Percentiles rank a stretch among this genome's conserved stretches.
Conservation (phyloP, 345 rosid species). For the Orychophragmus violaceus region DNA sequence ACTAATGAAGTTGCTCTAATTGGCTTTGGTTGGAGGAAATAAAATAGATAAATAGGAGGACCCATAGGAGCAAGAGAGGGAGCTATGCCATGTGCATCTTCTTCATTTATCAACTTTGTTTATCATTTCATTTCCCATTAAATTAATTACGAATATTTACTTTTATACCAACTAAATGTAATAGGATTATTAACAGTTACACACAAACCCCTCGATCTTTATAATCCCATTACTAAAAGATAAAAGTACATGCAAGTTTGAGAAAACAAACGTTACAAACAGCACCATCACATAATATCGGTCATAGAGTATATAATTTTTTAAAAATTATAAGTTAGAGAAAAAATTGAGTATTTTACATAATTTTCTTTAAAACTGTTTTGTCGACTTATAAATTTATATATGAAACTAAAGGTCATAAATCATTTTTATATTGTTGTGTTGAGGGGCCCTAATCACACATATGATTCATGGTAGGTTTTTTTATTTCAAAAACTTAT, state of each 20-base stretch:
- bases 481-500: not conserved
- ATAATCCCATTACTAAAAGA: not conserved
- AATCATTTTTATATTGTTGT: no score
- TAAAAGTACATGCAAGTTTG: not conserved
- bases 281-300: not conserved
- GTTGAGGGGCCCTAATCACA: no score
- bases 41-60: conserved; percentile 23
- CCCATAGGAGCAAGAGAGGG: conserved; percentile 29
- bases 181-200: not conserved
- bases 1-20: no score
- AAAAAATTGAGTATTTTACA: no score
- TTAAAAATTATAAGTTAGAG: no score
- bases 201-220: not conserved
- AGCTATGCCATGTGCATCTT: conserved; percentile 58
- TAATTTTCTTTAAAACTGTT: no score
- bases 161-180: conserved; percentile 5
- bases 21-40: conserved; percentile 25
- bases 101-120: conserved; percentile 39
- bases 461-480: not conserved
- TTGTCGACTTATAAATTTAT: no score
- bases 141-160: not conserved
- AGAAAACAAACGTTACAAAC: not conserved
- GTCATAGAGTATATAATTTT: no score
- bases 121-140: not conserved
- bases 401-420: no score